Evolutionary conservation across 2,329 filamentous ascomycete genomes (phyloP).

Genomic region (Fusarium solani-melongenae): DNA sequence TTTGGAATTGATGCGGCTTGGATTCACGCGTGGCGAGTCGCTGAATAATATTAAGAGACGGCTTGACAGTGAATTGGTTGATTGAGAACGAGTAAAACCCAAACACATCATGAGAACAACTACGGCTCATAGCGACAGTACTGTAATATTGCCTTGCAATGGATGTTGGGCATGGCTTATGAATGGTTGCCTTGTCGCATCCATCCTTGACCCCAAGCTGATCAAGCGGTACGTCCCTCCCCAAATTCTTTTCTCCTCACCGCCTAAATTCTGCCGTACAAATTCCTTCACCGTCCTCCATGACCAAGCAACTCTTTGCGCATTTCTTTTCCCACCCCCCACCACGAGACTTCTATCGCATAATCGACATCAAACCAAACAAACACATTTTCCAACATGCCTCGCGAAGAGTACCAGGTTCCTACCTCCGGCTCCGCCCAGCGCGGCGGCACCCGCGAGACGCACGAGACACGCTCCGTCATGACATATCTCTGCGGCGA

Average conservation of each 20-base stretch:
- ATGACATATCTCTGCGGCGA: constrained; percentile 58
- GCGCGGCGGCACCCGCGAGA: constrained; percentile 55
- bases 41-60: neutral
- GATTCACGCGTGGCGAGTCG: neutral
- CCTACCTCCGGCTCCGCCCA: constrained; percentile 64
- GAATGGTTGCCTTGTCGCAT: neutral
- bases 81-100: neutral
- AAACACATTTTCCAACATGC: constrained; percentile 56
- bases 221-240: constrained; percentile 11
- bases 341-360: constrained; percentile 1
- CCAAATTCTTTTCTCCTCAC: constrained; percentile 13
- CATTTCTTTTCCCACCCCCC: constrained; percentile 31
- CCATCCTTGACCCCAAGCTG: neutral
- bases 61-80: neutral
- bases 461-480: constrained; percentile 51
- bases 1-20: neutral
- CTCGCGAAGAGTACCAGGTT: constrained; percentile 82
- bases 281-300: constrained; percentile 39
- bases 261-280: constrained; percentile 43
- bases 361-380: neutral
- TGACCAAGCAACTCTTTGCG: constrained; percentile 30
- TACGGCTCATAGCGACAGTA: too few relatives aligned
- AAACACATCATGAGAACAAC: neutral
- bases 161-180: neutral
- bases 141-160: neutral